Percentiles rank a stretch among this genome's conserved stretches.
These are phyloP conservation scores for Prunus persica DNA, from an alignment of 306 rosid species.

Conservation along the genomic window DNA sequence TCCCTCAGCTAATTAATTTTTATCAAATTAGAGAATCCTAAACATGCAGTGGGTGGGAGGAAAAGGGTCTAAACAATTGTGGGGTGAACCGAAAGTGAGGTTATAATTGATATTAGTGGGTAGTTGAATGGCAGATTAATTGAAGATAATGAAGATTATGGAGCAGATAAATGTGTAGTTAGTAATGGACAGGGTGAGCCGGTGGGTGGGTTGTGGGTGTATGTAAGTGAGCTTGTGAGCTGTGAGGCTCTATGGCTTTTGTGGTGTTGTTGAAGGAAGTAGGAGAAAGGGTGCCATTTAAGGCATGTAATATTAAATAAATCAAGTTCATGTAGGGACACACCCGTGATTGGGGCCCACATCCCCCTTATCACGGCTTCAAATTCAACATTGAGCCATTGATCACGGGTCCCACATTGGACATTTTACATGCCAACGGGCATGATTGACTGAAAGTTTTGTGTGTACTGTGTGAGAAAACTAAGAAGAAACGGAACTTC, in stretches of 20 bases:
- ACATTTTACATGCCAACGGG: not conserved
- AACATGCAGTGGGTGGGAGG: constrained; percentile 9
- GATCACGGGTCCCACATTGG: not conserved
- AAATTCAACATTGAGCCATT: not conserved
- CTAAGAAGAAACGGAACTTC: too few species aligned
- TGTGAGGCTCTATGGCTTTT: constrained; percentile 12
- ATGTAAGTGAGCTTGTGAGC: constrained; percentile 9
- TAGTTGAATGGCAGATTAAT: constrained; percentile 1
- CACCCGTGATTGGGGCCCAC: not conserved
- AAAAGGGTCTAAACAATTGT: not conserved
- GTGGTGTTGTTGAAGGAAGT: not conserved
- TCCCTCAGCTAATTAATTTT: not conserved
- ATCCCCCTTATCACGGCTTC: not conserved
- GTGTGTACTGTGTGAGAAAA: not conserved
- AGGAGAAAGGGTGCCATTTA: constrained; percentile 19
- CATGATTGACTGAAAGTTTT: not conserved
- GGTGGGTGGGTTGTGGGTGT: constrained; percentile 4
- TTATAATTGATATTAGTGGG: not conserved
- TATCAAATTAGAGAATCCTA: not conserved
- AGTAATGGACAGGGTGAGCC: constrained; percentile 5
- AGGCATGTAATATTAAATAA: constrained; percentile 1
- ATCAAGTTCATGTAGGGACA: not conserved
- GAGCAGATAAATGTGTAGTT: not conserved
- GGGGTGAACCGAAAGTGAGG: constrained; percentile 14
- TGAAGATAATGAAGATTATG: constrained; percentile 10